Evolutionary conservation across 2,329 filamentous ascomycete genomes (phyloP).

Genomic region (Monosporascus ibericus): DNA sequence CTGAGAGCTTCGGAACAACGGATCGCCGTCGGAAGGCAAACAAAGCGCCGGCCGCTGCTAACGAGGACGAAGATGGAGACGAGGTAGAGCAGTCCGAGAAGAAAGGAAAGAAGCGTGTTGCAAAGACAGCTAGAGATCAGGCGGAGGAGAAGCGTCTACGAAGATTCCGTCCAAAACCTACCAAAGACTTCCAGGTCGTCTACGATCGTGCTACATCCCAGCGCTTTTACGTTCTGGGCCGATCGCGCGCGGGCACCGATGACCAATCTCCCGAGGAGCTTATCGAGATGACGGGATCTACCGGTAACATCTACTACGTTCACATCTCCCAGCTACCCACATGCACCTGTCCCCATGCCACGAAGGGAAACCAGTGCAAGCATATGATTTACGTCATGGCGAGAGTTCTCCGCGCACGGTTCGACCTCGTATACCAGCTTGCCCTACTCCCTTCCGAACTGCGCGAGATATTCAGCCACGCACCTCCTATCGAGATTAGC

Average conservation of each 20-base stretch:
- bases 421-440: slow-evolving; percentile 54
- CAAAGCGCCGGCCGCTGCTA: neutral
- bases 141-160: neutral
- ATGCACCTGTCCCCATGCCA: slow-evolving; percentile 52
- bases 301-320: slow-evolving; percentile 60
- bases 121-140: neutral
- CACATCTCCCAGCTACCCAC: slow-evolving; percentile 42
- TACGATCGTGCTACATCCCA: slow-evolving; percentile 35
- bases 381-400: slow-evolving; percentile 58
- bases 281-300: slow-evolving; percentile 56
- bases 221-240: slow-evolving; percentile 41
- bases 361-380: slow-evolving; percentile 55
- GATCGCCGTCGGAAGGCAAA: neutral
- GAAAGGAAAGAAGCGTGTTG: neutral
- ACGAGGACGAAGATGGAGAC: neutral
- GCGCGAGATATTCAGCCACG: slow-evolving; percentile 48
- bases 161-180: slow-evolving; percentile 26
- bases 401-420: slow-evolving; percentile 51
- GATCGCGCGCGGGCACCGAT: slow-evolving; percentile 28
- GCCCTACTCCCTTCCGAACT: slow-evolving; percentile 55
- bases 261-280: slow-evolving; percentile 39
- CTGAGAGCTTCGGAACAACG: neutral
- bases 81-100: neutral
- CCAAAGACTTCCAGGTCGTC: slow-evolving; percentile 29
- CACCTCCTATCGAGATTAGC: slow-evolving; percentile 41